Conservation (phyloP, 441 rosid genomes). For the Breynia disticha region DNA sequence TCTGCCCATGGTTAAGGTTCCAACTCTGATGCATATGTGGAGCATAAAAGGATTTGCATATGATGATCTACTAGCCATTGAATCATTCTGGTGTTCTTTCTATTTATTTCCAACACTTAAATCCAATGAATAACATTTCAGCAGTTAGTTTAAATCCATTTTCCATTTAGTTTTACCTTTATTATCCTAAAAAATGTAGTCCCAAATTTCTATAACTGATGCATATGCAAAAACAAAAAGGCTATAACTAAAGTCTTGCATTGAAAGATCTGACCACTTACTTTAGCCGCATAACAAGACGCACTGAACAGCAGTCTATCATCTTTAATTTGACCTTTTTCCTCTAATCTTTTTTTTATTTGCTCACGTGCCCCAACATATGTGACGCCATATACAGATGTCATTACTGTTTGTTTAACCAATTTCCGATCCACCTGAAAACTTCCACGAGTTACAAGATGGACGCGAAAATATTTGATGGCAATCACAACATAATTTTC, state of each 20-base stretch:
- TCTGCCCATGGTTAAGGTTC: not conserved
- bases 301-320: conserved; percentile 68
- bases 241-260: conserved; percentile 6
- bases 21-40: not conserved
- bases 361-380: conserved; percentile 97
- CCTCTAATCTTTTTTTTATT: conserved; percentile 82
- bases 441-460: conserved; percentile 2
- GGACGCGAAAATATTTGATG: not conserved
- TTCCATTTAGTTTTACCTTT: not conserved
- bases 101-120: not conserved
- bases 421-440: conserved; percentile 89
- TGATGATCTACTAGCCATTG: not conserved
- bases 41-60: not conserved
- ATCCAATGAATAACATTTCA: not conserved
- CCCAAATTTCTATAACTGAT: no score
- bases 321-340: conserved; percentile 80
- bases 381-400: conserved; percentile 98
- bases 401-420: conserved; percentile 97
- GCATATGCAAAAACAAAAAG: not conserved
- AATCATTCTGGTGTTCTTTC: not conserved
- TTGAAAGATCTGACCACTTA: conserved; percentile 25
- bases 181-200: not conserved
- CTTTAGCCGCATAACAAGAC: conserved; percentile 89
- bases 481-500: not conserved
- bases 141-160: conserved; percentile 3